Evolutionary conservation across 2,329 filamentous ascomycete species (phyloP).

Genomic region (Xylaria sp.): DNA sequence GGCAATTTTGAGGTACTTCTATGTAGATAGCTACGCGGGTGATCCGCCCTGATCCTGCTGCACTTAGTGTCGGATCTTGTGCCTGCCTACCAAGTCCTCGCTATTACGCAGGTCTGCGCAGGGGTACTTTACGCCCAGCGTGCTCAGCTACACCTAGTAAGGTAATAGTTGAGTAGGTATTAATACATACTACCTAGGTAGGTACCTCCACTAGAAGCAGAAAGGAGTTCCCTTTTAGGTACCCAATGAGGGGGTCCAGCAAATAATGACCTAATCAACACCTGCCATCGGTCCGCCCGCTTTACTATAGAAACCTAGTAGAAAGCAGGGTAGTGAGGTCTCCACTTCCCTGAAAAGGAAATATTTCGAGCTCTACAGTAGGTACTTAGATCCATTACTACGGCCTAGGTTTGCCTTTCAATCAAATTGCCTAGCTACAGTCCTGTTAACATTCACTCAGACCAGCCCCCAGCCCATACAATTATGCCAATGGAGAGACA

Average conservation of each 20-base stretch:
- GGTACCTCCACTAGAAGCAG: no score
- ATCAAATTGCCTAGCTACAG: neutral
- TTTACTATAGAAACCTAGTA: neutral
- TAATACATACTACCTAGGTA: no score
- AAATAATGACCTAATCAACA: neutral
- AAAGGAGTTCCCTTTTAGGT: no score
- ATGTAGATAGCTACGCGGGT: neutral
- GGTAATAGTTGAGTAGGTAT: no score
- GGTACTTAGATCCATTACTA: no score
- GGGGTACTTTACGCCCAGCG: neutral
- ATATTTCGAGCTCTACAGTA: neutral
- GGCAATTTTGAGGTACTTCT: conserved; percentile 18
- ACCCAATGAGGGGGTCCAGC: neutral
- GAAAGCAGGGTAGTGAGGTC: neutral
- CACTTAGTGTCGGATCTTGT: neutral
- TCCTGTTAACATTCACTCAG: neutral
- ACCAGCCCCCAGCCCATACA: neutral
- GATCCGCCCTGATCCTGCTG: neutral
- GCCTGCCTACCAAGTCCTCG: neutral
- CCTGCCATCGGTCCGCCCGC: conserved; percentile 1
- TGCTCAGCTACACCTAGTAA: no score
- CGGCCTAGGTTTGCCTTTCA: no score
- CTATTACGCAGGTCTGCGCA: neutral
- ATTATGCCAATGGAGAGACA: no score
- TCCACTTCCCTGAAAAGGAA: conserved; percentile 27